Base-by-base conservation (phyloP, 495 filamentous ascomycete species). In the Astrocystis sublimbata region DNA sequence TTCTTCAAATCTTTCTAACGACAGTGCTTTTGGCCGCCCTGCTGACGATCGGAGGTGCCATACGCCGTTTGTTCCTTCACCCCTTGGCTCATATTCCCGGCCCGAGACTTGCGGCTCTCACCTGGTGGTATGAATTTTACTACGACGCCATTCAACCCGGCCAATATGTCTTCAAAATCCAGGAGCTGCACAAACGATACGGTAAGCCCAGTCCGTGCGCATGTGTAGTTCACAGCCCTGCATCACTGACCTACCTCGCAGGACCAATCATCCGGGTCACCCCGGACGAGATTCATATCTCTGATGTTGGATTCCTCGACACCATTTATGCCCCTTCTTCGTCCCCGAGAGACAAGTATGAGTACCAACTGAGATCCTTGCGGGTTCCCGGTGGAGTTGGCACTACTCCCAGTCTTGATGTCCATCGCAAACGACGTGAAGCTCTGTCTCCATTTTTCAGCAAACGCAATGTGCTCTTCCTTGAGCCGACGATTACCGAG, bases 51-150 rank as follows among this genome's bases (percentile, higher is more conserved):
- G 55, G 60, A 52, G 52, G 53, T 45, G 63, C 51, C 35, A 50
- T 65, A 45, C 51, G 51, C 63, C 75, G 80, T 31, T 70, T 84
- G 46, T 79, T 69, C 61, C 65, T 82, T 17, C 70, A 69, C 31
- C 81, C 81, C 24, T 53, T 82, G 7, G 74, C 80, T 17, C 66
- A 68, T n/a, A 78, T 82, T 59, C 81, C 81, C 0, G 81, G 81
- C 5, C 79, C 80, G 9, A 79, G 73, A 62, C 66, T 83, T 23
- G 81, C 81, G 3, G 80, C 81, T 5, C 45, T 76, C 31, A 82
- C 77, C 9, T 66, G 68, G 41, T 78, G 77, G 73, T 83, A 83
- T 58, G 79, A 86, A 61, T 73, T 73, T 38, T 83, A 81, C 65
- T 81, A 76, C 62, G 80, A 82, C 66, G 65, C 73, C 17, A 57